phyloP scores from a whole-genome alignment of 78 protist genomes.

The Dictyostelium firmibasis region DNA sequence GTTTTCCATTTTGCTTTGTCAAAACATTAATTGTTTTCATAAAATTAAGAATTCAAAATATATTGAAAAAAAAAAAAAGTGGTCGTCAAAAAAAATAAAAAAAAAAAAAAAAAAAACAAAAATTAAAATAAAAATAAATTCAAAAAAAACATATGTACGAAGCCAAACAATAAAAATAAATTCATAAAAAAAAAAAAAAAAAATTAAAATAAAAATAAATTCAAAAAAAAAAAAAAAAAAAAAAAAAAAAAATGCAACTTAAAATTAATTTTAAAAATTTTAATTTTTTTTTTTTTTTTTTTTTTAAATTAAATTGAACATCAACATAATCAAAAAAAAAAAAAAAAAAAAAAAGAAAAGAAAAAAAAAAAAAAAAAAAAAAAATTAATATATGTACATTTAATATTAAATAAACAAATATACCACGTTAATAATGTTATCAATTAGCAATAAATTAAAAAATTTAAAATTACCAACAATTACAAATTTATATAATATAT shows the following conservation, averaged over 20 bases:
- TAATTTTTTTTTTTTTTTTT: too few species aligned
- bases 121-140: background rate
- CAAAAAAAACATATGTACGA: background rate
- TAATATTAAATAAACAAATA: background rate
- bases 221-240: background rate
- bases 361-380: too few species aligned
- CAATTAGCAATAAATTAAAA: background rate
- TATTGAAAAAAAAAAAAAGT: too few species aligned
- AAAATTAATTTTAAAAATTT: too few species aligned
- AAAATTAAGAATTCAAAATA: background rate
- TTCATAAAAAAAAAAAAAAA: background rate
- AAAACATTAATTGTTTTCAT: background rate
- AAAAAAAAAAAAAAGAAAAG: background rate
- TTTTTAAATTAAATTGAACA: background rate
- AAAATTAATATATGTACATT: too few species aligned
- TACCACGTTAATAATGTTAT: background rate
- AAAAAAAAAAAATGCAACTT: too few species aligned
- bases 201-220: background rate
- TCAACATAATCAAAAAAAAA: background rate
- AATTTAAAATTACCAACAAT: background rate
- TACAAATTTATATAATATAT: background rate
- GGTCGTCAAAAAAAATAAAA: background rate
- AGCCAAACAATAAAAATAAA: background rate
- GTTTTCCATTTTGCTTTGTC: background rate
- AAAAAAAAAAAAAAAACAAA: background rate